phyloP scores from a whole-genome alignment of 495 filamentous ascomycete species.

The Aspergillus steynii region DNA sequence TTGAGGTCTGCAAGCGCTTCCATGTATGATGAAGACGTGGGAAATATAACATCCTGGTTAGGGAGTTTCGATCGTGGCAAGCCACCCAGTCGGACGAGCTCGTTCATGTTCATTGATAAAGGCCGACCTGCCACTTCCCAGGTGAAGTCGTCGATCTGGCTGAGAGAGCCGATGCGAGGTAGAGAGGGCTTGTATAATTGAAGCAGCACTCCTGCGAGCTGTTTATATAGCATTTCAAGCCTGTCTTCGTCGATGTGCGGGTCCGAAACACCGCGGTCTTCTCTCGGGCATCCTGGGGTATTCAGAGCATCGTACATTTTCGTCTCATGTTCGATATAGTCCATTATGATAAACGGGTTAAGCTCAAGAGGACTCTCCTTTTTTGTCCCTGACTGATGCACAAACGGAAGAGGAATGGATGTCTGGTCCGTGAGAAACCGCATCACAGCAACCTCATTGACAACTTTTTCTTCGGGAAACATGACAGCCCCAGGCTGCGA shows the following conservation, averaged over 20 bases:
- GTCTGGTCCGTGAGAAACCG: slow-evolving; percentile 34
- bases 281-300: slow-evolving; percentile 20
- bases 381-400: slow-evolving; percentile 36
- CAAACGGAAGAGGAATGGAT: slow-evolving; percentile 34
- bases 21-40: slow-evolving; percentile 35
- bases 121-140: slow-evolving; percentile 19
- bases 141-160: slow-evolving; percentile 27
- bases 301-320: slow-evolving; percentile 32
- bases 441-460: slow-evolving; percentile 41
- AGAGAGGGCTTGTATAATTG: slow-evolving; percentile 30
- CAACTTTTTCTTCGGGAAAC: slow-evolving; percentile 38
- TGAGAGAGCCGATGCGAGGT: slow-evolving; percentile 31
- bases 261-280: slow-evolving; percentile 26
- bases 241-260: slow-evolving; percentile 25
- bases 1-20: slow-evolving; percentile 44
- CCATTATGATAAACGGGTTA: slow-evolving; percentile 51
- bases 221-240: slow-evolving; percentile 30
- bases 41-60: slow-evolving; percentile 31
- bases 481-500: slow-evolving; percentile 22
- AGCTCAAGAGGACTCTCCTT: slow-evolving; percentile 30
- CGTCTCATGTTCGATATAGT: slow-evolving; percentile 39
- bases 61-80: slow-evolving; percentile 32
- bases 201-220: slow-evolving; percentile 34
- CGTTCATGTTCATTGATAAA: slow-evolving; percentile 28
- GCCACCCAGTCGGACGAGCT: slow-evolving; percentile 23